Evolutionary conservation across 1,284 basidiomycete genomes (phyloP).

Genomic region (Moniliophthora roreri): DNA sequence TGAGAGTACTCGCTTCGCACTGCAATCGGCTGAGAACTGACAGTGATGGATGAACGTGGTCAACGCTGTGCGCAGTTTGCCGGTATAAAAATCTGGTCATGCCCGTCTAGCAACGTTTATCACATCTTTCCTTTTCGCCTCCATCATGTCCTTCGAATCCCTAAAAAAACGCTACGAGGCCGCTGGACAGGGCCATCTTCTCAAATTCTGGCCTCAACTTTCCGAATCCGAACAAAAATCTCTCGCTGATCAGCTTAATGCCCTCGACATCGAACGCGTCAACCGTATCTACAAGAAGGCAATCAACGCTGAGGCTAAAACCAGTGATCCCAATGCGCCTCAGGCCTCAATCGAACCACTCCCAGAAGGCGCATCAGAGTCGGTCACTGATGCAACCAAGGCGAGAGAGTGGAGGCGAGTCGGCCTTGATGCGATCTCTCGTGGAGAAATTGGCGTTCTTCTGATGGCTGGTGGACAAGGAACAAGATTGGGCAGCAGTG

Average conservation of each 20-base stretch:
- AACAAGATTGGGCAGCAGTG: constrained; percentile 87
- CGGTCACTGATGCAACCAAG: constrained; percentile 55
- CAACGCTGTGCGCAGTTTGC: not conserved
- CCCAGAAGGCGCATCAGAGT: constrained; percentile 72
- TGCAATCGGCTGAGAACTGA: too few species aligned
- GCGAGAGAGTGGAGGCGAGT: constrained; percentile 69
- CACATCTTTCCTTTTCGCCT: constrained; percentile 6
- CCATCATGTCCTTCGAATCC: constrained; percentile 47
- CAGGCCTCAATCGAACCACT: constrained; percentile 72
- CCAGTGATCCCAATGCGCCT: constrained; percentile 40
- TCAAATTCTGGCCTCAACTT: constrained; percentile 85
- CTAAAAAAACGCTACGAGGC: constrained; percentile 66
- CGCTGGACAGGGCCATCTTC: constrained; percentile 88
- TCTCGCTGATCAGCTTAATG: constrained; percentile 75
- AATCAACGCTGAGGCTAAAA: constrained; percentile 63
- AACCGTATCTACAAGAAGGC: constrained; percentile 88
- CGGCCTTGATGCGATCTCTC: constrained; percentile 81
- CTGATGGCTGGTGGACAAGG: constrained; percentile 99
- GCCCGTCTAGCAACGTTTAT: not conserved
- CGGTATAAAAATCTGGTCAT: not conserved
- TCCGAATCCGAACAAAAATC: constrained; percentile 61
- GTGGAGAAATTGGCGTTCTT: constrained; percentile 87
- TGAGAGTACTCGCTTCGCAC: too few species aligned
- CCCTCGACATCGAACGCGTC: constrained; percentile 88
- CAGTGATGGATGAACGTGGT: not conserved